Evolutionary conservation across 805 yeast species (phyloP).

Genomic region (Monosporozyma yasuniensis): DNA sequence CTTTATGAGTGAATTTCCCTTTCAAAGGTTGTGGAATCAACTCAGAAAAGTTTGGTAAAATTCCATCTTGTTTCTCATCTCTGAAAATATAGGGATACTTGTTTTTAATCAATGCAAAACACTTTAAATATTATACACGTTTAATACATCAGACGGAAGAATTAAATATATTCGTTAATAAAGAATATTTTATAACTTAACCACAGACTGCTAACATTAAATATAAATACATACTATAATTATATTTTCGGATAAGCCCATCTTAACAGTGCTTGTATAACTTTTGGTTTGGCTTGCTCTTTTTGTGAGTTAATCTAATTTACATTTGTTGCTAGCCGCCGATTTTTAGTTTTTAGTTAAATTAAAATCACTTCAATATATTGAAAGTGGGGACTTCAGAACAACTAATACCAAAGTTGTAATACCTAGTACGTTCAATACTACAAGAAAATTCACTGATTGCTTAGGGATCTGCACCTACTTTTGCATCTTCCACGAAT

Average conservation of each 20-base stretch:
- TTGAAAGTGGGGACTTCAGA: too few relatives aligned
- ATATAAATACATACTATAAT: slow-evolving; percentile 5
- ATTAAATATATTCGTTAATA: too few relatives aligned
- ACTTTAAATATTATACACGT: slow-evolving; percentile 7
- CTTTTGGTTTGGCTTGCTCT: too few relatives aligned
- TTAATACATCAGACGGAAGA: too few relatives aligned
- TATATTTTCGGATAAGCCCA: slow-evolving; percentile 3
- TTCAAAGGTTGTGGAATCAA: neutral
- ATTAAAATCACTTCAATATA: too few relatives aligned
- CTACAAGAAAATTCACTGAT: neutral
- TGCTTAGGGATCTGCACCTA: neutral
- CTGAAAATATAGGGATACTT: slow-evolving; percentile 13
- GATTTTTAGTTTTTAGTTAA: too few relatives aligned
- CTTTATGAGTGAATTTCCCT: neutral
- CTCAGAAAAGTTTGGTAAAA: neutral
- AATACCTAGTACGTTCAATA: too few relatives aligned
- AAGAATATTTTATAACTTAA: neutral
- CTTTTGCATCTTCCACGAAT: neutral
- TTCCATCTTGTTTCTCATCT: neutral
- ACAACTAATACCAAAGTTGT: too few relatives aligned
- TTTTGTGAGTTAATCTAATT: too few relatives aligned
- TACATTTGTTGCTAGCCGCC: neutral
- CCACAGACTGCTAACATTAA: neutral
- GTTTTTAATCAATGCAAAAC: slow-evolving; percentile 18
- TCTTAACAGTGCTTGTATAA: neutral